Evolutionary conservation across 1,284 basidiomycete genomes (phyloP).

Genomic region (Trichosporon sp.): DNA sequence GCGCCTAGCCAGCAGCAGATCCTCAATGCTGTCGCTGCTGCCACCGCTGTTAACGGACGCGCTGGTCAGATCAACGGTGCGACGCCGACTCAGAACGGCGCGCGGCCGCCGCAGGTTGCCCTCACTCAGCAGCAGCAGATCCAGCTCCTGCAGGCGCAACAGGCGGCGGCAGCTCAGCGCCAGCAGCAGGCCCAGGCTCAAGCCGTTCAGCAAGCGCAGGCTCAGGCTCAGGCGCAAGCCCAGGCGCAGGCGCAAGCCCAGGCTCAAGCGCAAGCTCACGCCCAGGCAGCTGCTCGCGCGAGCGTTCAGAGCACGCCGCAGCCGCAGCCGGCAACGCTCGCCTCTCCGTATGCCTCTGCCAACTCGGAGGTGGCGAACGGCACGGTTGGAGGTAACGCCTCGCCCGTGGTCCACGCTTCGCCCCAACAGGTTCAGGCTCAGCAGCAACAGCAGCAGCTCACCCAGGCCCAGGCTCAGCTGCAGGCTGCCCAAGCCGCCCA

Average conservation of each 20-base stretch:
- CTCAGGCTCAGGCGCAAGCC: conserved; percentile 32
- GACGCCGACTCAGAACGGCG: conserved; percentile 23
- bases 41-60: conserved; percentile 42
- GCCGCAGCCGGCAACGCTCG: conserved; percentile 5
- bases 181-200: conserved; percentile 37
- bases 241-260: conserved; percentile 34
- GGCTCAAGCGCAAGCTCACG: conserved; percentile 23
- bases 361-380: conserved; percentile 15
- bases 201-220: conserved; percentile 28
- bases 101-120: conserved; percentile 18
- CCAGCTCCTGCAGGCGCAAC: conserved; percentile 50
- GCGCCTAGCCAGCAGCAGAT: conserved; percentile 51
- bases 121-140: conserved; percentile 39
- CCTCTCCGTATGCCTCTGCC: conserved; percentile 5
- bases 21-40: conserved; percentile 50
- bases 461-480: conserved; percentile 21
- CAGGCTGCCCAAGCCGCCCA: conserved; percentile 21
- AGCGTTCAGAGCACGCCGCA: conserved; percentile 15
- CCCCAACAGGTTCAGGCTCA: conserved; percentile 27
- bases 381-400: conserved; percentile 9
- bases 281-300: conserved; percentile 21
- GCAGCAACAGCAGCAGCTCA: conserved; percentile 16
- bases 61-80: conserved; percentile 22
- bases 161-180: conserved; percentile 37
- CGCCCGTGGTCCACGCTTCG: conserved; percentile 5